phyloP scores from a whole-genome alignment of 2,329 filamentous ascomycete genomes.

The Exophiala alcalophila region DNA sequence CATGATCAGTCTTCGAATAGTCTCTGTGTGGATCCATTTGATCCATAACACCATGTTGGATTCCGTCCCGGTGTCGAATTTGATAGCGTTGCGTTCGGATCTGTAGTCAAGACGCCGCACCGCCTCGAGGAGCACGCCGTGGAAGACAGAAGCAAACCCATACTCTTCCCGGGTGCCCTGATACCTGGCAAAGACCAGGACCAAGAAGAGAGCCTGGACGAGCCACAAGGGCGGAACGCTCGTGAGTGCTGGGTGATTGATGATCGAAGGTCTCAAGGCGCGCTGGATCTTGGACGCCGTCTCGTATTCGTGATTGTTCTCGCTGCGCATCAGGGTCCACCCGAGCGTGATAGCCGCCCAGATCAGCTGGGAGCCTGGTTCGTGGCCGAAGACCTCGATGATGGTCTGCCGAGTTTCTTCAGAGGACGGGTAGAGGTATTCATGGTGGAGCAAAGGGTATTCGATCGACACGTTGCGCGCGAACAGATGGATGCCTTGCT shows the following conservation, averaged over 20 bases:
- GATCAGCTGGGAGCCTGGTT: slow-evolving; percentile 5
- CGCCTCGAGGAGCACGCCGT: slow-evolving; percentile 12
- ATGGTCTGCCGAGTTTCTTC: slow-evolving; percentile 1
- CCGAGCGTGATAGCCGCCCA: slow-evolving; percentile 12
- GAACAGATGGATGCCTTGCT: slow-evolving; percentile 14
- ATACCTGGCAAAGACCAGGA: slow-evolving; percentile 13
- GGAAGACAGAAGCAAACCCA: slow-evolving; percentile 11
- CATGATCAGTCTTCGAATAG: slow-evolving; percentile 5
- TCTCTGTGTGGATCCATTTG: slow-evolving; percentile 7
- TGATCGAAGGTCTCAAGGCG: slow-evolving; percentile 5
- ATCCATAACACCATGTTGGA: slow-evolving; percentile 1
- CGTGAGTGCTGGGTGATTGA: slow-evolving; percentile 10
- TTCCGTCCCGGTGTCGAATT: neutral
- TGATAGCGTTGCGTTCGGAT: neutral
- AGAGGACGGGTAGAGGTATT: slow-evolving; percentile 4
- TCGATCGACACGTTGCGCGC: slow-evolving; percentile 11
- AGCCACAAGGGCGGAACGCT: slow-evolving; percentile 10
- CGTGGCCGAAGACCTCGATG: slow-evolving; percentile 4
- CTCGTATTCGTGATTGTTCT: slow-evolving; percentile 6
- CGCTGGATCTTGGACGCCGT: slow-evolving; percentile 11
- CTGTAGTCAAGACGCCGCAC: slow-evolving; percentile 5
- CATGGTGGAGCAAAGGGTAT: slow-evolving; percentile 11
- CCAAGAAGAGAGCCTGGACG: slow-evolving; percentile 11
- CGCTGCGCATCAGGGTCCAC: slow-evolving; percentile 10
- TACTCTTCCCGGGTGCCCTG: slow-evolving; percentile 13